These are phyloP conservation scores for Encephalitozoon hellem DNA, from an alignment of 371 early-diverging fungal species.

Conservation along the genomic window DNA sequence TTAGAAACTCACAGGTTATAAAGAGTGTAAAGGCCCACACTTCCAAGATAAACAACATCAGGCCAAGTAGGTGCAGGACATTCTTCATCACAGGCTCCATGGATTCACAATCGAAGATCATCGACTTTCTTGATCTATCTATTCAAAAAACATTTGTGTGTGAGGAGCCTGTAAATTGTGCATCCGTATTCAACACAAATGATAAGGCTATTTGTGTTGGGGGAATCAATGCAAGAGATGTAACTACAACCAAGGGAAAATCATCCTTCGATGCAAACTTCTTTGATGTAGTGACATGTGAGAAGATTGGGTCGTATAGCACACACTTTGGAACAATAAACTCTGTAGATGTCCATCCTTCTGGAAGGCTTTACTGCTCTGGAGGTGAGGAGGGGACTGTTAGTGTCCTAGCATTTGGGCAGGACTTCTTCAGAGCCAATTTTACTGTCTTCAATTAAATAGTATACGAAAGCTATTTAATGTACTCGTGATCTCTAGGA, in stretches of 20 bases:
- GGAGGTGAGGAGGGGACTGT: constrained; percentile 56
- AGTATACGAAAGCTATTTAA: constrained; percentile 12
- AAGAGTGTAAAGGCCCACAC: constrained; percentile 64
- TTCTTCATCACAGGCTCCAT: constrained; percentile 90
- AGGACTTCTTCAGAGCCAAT: constrained; percentile 39
- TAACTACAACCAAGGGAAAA: constrained; percentile 82
- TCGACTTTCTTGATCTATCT: constrained; percentile 72
- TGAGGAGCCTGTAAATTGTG: constrained; percentile 88
- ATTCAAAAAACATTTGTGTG: constrained; percentile 73
- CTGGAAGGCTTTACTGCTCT: constrained; percentile 66
- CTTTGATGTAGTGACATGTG: constrained; percentile 87
- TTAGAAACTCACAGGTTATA: constrained; percentile 62
- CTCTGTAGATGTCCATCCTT: constrained; percentile 87
- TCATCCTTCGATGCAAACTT: constrained; percentile 94
- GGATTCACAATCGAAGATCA: constrained; percentile 81
- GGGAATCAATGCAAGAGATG: constrained; percentile 78
- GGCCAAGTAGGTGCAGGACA: constrained; percentile 76
- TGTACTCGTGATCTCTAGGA: constrained; percentile 59
- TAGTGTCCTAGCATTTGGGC: constrained; percentile 39
- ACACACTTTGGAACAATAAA: constrained; percentile 99
- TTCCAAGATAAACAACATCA: constrained; percentile 75
- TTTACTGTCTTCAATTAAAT: constrained; percentile 49
- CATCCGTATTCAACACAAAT: constrained; percentile 71
- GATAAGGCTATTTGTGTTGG: constrained; percentile 63
- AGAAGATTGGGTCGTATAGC: constrained; percentile 87